Conservation (phyloP, 2,329 filamentous ascomycete species). For the Penicillium sp. region DNA sequence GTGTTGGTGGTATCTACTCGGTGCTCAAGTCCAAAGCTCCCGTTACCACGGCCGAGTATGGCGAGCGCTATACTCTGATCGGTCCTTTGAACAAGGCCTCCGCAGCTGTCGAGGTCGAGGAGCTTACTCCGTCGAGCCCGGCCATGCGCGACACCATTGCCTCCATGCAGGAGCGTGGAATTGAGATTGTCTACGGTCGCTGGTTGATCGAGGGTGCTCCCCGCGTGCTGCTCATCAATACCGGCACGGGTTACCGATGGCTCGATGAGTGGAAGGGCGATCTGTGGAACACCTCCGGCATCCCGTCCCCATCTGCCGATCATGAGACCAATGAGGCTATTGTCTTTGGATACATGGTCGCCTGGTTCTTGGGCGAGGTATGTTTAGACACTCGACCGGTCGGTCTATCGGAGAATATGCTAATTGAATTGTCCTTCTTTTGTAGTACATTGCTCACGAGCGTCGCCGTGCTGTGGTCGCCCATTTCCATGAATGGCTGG, state of each 20-base stretch:
- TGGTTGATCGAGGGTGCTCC: slow-evolving; percentile 98
- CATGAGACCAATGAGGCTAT: slow-evolving; percentile 97
- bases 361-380: slow-evolving; percentile 98
- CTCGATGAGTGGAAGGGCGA: slow-evolving; percentile 97
- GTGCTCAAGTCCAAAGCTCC: slow-evolving; percentile 99
- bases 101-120: slow-evolving; percentile 96
- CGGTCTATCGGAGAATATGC: background rate
- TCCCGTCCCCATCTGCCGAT: slow-evolving; percentile 89
- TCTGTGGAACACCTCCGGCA: slow-evolving; percentile 89
- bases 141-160: slow-evolving; percentile 82
- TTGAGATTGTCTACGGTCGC: slow-evolving; percentile 87
- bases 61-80: slow-evolving; percentile 92
- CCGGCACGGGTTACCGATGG: slow-evolving; percentile 87
- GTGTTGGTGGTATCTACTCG: slow-evolving; percentile 98
- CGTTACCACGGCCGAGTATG: slow-evolving; percentile 98
- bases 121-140: slow-evolving; percentile 81
- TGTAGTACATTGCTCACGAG: slow-evolving; percentile 89
- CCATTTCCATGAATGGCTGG: slow-evolving; percentile 98
- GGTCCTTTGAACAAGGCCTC: slow-evolving; percentile 92
- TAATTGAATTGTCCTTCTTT: slow-evolving; percentile 15
- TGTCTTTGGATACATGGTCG: slow-evolving; percentile 95
- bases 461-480: slow-evolving; percentile 91
- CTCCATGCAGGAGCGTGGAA: slow-evolving; percentile 90
- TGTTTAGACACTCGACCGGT: slow-evolving; percentile 33
- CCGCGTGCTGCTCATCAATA: slow-evolving; percentile 91